phyloP scores from a whole-genome alignment of 257 asterid genomes.

The Primulina eburnea region DNA sequence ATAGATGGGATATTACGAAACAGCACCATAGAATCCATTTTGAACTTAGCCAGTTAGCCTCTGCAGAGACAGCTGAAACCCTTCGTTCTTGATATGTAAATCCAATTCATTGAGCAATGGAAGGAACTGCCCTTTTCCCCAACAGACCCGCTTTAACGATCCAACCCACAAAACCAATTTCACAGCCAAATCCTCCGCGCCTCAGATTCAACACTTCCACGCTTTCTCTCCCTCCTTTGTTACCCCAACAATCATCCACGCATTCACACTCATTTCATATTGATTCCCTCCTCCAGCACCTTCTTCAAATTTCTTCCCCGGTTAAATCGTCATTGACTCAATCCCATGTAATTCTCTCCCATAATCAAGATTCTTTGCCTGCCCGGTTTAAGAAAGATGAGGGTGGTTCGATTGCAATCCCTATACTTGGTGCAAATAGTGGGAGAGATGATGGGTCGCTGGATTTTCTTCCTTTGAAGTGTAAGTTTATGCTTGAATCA shows the following conservation, averaged over 20 bases:
- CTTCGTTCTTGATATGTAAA: not conserved
- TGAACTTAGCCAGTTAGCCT: not conserved
- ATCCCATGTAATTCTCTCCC: constrained; percentile 35
- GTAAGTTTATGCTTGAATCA: constrained; percentile 70
- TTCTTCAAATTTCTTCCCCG: constrained; percentile 60
- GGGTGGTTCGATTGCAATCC: constrained; percentile 31
- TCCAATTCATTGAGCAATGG: constrained; percentile 45
- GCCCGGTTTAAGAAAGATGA: constrained; percentile 36
- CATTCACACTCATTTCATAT: constrained; percentile 56
- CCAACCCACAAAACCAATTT: constrained; percentile 53
- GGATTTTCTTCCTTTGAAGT: constrained; percentile 66
- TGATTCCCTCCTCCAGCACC: constrained; percentile 81
- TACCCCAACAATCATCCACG: constrained; percentile 36
- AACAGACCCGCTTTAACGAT: constrained; percentile 66
- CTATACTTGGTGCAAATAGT: constrained; percentile 28
- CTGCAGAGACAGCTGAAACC: not conserved
- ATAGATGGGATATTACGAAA: not conserved
- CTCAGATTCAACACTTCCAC: constrained; percentile 48
- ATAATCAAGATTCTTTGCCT: constrained; percentile 33
- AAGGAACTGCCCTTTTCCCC: constrained; percentile 64
- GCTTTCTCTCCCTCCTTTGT: constrained; percentile 65
- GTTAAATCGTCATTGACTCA: constrained; percentile 37
- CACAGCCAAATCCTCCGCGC: constrained; percentile 45
- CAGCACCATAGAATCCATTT: not conserved
- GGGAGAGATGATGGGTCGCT: constrained; percentile 37